phyloP scores from a whole-genome alignment of 202 grass and related monocot genomes.

The Zoysia matrella region DNA sequence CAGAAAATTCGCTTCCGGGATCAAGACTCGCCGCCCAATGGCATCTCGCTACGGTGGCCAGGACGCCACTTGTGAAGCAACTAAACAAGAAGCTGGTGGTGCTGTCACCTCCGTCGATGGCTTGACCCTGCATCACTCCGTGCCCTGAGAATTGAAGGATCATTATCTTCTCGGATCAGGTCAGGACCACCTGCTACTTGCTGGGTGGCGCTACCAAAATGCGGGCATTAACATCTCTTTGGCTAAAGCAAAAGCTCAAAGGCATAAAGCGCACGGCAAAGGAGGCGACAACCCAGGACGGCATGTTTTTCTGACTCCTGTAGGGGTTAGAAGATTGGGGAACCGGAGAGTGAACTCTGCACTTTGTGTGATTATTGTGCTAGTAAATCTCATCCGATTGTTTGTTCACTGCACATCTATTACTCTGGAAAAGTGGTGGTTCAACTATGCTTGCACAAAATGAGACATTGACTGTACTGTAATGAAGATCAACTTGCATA shows the following conservation, averaged over 20 bases:
- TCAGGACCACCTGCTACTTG: background rate
- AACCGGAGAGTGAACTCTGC: conserved; percentile 20
- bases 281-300: background rate
- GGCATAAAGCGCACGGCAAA: conserved; percentile 28
- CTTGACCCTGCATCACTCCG: conserved; percentile 20
- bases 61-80: conserved; percentile 35
- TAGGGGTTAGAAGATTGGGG: conserved; percentile 14
- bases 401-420: too few species aligned
- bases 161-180: background rate
- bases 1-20: conserved; percentile 15
- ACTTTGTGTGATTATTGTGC: conserved; percentile 37
- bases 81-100: conserved; percentile 31
- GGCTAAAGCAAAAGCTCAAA: conserved; percentile 41
- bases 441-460: too few species aligned
- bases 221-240: conserved; percentile 29
- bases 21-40: conserved; percentile 35
- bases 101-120: conserved; percentile 23
- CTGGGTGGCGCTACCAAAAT: conserved; percentile 25
- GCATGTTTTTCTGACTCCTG: background rate
- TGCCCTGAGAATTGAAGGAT: conserved; percentile 8
- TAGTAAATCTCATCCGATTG: conserved; percentile 1
- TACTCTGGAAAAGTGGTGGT: too few species aligned
- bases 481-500: too few species aligned
- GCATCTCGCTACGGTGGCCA: conserved; percentile 19
- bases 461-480: too few species aligned